These are phyloP conservation scores for Fonsecaea pugnacius DNA, from an alignment of 2,329 filamentous ascomycete species.

Conservation along the genomic window DNA sequence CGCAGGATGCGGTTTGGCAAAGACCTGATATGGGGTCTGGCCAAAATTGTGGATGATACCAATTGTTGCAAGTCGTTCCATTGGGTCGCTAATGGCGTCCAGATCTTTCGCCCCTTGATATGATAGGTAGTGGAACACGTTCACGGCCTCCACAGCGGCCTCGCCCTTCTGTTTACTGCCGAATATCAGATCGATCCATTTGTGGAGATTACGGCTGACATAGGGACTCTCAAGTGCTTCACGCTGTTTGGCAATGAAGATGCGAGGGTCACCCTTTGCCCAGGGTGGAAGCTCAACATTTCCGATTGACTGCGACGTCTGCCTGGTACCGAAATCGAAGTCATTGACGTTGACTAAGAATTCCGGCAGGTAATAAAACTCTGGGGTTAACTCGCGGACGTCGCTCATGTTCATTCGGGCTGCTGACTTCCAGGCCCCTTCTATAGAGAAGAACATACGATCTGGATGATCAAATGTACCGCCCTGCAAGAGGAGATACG, in stretches of 20 bases:
- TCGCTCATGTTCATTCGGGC: slow-evolving; percentile 90
- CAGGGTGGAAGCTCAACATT: slow-evolving; percentile 89
- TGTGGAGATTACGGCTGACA: slow-evolving; percentile 84
- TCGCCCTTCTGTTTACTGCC: slow-evolving; percentile 93
- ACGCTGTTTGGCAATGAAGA: slow-evolving; percentile 95
- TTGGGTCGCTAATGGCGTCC: slow-evolving; percentile 84
- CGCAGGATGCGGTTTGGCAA: slow-evolving; percentile 77
- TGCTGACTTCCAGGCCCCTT: slow-evolving; percentile 87
- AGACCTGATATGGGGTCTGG: slow-evolving; percentile 95
- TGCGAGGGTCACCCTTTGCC: slow-evolving; percentile 94
- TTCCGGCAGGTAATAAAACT: slow-evolving; percentile 96
- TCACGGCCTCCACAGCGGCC: slow-evolving; percentile 84
- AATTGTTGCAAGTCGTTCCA: slow-evolving; percentile 85
- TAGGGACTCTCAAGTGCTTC: slow-evolving; percentile 92
- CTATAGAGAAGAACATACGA: slow-evolving; percentile 89
- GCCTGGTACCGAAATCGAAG: slow-evolving; percentile 88
- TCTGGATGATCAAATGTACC: slow-evolving; percentile 96
- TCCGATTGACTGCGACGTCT: slow-evolving; percentile 80
- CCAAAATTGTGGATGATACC: slow-evolving; percentile 99
- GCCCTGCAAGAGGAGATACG: slow-evolving; percentile 91
- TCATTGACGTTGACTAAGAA: slow-evolving; percentile 92
- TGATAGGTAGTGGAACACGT: slow-evolving; percentile 94
- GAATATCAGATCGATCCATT: slow-evolving; percentile 96
- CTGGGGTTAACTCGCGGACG: slow-evolving; percentile 90
- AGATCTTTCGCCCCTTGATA: slow-evolving; percentile 93